Evolutionary conservation across 768 basidiomycete species (phyloP).

Genomic region (Kwoniella sp.): DNA sequence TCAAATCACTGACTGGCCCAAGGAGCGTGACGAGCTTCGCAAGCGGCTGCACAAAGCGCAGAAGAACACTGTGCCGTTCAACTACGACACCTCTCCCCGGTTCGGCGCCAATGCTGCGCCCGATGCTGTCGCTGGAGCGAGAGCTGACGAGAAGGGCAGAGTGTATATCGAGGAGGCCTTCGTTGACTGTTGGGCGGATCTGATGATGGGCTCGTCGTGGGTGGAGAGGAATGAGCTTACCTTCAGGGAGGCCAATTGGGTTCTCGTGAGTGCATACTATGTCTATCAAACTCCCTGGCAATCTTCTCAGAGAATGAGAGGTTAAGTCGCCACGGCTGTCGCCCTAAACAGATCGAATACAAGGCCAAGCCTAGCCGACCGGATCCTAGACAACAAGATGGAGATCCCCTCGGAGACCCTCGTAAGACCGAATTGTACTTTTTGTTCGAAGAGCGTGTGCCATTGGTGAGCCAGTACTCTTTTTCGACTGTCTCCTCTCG

Average conservation of each 20-base stretch:
- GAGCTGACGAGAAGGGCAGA: constrained; percentile 36
- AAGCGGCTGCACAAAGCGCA: constrained; percentile 83
- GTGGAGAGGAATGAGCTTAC: constrained; percentile 78
- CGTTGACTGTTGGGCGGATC: constrained; percentile 67
- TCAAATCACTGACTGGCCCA: constrained; percentile 72
- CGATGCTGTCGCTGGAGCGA: constrained; percentile 13
- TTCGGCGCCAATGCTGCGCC: constrained; percentile 65
- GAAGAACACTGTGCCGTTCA: constrained; percentile 77
- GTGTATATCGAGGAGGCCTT: constrained; percentile 77
- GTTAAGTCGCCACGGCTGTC: neutral
- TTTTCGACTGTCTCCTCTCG: constrained; percentile 58
- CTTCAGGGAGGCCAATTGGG: constrained; percentile 90
- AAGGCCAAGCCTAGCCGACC: constrained; percentile 66
- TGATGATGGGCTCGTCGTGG: constrained; percentile 65
- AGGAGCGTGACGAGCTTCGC: constrained; percentile 70
- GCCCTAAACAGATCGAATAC: constrained; percentile 71
- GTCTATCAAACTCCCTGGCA: neutral
- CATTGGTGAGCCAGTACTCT: constrained; percentile 65
- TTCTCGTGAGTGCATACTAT: constrained; percentile 67
- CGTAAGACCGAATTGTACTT: constrained; percentile 73
- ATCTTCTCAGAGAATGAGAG: too few relatives aligned
- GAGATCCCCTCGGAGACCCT: constrained; percentile 62
- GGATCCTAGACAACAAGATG: constrained; percentile 30
- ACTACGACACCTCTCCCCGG: constrained; percentile 90
- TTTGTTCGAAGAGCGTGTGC: constrained; percentile 92